Evolutionary conservation across 1,284 basidiomycete genomes (phyloP).

Genomic region (Trametes polyzona): DNA sequence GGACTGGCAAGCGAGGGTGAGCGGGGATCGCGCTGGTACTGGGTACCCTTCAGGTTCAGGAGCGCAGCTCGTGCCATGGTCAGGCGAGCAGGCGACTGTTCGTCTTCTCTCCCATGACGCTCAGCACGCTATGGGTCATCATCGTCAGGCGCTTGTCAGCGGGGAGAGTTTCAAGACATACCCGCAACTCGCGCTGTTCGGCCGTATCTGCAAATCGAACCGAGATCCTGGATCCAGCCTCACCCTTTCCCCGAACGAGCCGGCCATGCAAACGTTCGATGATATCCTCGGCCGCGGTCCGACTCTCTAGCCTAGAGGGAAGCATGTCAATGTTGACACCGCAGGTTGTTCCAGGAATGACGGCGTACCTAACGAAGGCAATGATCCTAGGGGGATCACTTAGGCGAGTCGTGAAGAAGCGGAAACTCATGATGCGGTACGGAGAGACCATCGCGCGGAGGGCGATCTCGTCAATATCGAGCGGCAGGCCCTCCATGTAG

Average conservation of each 20-base stretch:
- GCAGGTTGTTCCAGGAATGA: background rate
- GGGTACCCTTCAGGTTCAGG: slow-evolving; percentile 71
- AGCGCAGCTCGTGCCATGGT: slow-evolving; percentile 78
- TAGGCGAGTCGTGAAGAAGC: slow-evolving; percentile 74
- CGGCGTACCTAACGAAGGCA: slow-evolving; percentile 66
- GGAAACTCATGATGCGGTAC: slow-evolving; percentile 67
- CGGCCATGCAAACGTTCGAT: slow-evolving; percentile 74
- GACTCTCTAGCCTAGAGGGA: slow-evolving; percentile 61
- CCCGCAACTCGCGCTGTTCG: slow-evolving; percentile 51
- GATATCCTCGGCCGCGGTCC: slow-evolving; percentile 68
- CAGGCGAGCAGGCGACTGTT: slow-evolving; percentile 61
- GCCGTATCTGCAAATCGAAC: slow-evolving; percentile 75
- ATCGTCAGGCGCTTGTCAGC: background rate
- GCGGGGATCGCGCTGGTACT: slow-evolving; percentile 33
- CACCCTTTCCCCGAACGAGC: slow-evolving; percentile 77
- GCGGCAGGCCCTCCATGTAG: slow-evolving; percentile 75
- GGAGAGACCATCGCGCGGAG: slow-evolving; percentile 63
- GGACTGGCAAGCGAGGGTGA: slow-evolving; percentile 20
- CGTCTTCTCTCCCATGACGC: slow-evolving; percentile 54
- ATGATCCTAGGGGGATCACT: slow-evolving; percentile 76
- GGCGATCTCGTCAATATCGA: slow-evolving; percentile 59
- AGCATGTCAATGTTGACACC: background rate
- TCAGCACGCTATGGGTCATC: slow-evolving; percentile 36
- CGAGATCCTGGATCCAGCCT: slow-evolving; percentile 69
- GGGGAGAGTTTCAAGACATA: slow-evolving; percentile 32